A percentile compares a stretch with the other conserved stretches of the same genome.
Conservation (phyloP, 257 asterid genomes). For the Penstemon davidsonii region DNA sequence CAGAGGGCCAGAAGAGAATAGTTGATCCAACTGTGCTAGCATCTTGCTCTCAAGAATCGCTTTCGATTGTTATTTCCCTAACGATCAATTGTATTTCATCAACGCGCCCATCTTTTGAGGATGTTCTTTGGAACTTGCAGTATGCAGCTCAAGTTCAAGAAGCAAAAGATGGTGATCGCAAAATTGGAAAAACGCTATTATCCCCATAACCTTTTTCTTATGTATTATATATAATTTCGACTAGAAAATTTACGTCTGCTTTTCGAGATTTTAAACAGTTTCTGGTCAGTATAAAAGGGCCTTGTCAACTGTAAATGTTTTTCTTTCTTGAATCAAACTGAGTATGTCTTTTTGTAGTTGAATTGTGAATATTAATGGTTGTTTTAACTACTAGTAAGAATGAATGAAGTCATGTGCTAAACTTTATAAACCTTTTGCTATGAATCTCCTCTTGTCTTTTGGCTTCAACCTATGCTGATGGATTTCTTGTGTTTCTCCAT, state of each 20-base stretch:
- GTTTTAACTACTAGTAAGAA: no score
- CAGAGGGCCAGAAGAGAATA: slow-evolving; percentile 43
- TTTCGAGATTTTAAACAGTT: background rate
- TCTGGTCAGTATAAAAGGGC: slow-evolving; percentile 11
- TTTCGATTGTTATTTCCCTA: slow-evolving; percentile 52
- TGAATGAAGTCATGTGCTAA: background rate
- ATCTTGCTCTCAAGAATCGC: slow-evolving; percentile 61
- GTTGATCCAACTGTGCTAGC: slow-evolving; percentile 54
- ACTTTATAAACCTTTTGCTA: background rate
- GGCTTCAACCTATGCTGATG: no score
- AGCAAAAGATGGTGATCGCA: slow-evolving; percentile 40
- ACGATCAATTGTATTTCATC: slow-evolving; percentile 64
- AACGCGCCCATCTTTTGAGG: slow-evolving; percentile 67
- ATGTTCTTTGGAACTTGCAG: slow-evolving; percentile 69
- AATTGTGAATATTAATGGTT: background rate
- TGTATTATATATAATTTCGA: background rate
- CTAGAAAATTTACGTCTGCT: slow-evolving; percentile 16
- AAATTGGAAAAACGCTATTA: slow-evolving; percentile 26
- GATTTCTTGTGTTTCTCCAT: no score
- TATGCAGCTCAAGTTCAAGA: slow-evolving; percentile 72
- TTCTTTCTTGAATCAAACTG: slow-evolving; percentile 1
- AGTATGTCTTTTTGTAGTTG: background rate
- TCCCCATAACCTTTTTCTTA: slow-evolving; percentile 26
- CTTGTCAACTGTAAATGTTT: slow-evolving; percentile 33
- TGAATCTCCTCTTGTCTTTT: no score